Percentiles rank a stretch among this genome's conserved stretches.
Conservation (phyloP, 2,329 filamentous ascomycete species). For the Fusarium pseudograminearum region DNA sequence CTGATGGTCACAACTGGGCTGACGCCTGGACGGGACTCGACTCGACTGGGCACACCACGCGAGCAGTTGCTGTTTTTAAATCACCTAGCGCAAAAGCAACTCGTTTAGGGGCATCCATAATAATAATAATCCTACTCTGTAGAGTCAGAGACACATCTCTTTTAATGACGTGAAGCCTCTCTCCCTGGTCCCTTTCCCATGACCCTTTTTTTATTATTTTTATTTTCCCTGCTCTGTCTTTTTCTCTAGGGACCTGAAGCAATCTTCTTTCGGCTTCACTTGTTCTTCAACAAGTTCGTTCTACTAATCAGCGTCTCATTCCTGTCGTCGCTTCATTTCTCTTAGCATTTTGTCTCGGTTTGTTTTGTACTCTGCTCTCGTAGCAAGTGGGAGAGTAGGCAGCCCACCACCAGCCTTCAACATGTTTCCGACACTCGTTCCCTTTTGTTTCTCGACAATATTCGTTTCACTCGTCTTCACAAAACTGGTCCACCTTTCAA, state of each 20-base stretch:
- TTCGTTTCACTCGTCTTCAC: slow-evolving; percentile 47
- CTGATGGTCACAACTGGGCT: neutral
- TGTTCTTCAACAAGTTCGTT: neutral
- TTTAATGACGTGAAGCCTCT: slow-evolving; percentile 5
- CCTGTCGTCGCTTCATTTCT: neutral
- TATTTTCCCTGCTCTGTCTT: slow-evolving; percentile 1
- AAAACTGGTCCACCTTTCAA: slow-evolving; percentile 49
- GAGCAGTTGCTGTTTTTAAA: slow-evolving; percentile 44
- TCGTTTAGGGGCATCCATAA: slow-evolving; percentile 17
- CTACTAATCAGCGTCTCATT: neutral
- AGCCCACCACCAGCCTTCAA: neutral
- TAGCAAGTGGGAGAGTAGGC: neutral
- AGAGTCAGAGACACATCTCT: neutral
- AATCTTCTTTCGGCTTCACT: slow-evolving; percentile 1
- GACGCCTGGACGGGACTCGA: neutral
- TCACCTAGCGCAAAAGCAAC: slow-evolving; percentile 7
- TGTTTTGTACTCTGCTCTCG: neutral
- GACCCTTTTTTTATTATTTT: slow-evolving; percentile 11
- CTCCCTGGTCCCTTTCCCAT: slow-evolving; percentile 5
- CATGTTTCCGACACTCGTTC: slow-evolving; percentile 43
- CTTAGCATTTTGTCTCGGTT: neutral
- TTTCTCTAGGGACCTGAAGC: neutral
- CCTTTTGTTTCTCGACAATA: slow-evolving; percentile 49
- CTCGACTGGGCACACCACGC: slow-evolving; percentile 32
- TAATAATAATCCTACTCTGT: slow-evolving; percentile 9